Base-by-base conservation (phyloP, 2,329 filamentous ascomycete species). In the Aspergillus fructus region DNA sequence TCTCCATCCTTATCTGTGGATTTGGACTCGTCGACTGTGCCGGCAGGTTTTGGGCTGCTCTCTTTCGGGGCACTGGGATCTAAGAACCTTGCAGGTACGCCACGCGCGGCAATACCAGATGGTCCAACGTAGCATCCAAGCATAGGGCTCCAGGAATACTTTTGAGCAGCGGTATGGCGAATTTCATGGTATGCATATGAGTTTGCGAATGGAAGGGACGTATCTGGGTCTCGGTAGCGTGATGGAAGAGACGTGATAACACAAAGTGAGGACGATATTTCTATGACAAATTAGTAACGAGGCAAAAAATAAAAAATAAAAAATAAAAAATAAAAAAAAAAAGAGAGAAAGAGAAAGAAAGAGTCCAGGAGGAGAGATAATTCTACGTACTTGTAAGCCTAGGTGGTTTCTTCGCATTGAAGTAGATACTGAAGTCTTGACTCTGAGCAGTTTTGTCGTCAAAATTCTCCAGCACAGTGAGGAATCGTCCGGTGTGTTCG, bases 51-150 rank as follows among this genome's bases (percentile, higher is more conserved):
- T 15, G 60, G 49, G 40, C 50, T 51, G 42, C 56, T 58, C 42
- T 62, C 52, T 47, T 59, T 60, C 30, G 27, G 27, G 27, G 61
- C 59, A 23, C 53, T 63, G 58, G 63, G 64, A 34, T 64, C 58
- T 56, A 78, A 68, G 70, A 96, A 97, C 51, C 91, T 84, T 57
- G 85, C 86, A 0, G 92, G 93, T 23, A 96, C 93, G 6, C 92
- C 93, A 40, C 81, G 90, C 0, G 90, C 85, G 75, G 78, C 70
- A 78, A 79, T 62, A 78, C 81, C 63, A 5, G 67, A 62, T 30
- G 81, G 83, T 0, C 93, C 93, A 4, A 93, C 88, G 83, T 93
- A 99, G 15, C 88, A 90, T 5, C 90, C 92, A 30, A 96, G 75
- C 64, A 94, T 80, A 30, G 81, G 81, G 71, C 92, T 96, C 90